These are phyloP conservation scores for Ochetophila trinervis DNA, from an alignment of 306 rosid genomes.

Conservation along the genomic window DNA sequence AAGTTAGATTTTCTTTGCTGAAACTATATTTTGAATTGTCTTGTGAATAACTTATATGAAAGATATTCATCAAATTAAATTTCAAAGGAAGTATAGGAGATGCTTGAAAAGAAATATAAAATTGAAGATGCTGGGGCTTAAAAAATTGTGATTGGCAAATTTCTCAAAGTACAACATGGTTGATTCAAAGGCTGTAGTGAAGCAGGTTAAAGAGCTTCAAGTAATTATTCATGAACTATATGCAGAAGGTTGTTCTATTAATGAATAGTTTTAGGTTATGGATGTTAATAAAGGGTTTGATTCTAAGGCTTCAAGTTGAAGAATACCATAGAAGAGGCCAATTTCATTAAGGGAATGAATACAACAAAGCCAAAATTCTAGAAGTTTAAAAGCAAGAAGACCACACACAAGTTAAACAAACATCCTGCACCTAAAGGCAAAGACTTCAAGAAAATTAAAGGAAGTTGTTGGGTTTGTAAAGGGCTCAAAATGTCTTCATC, in stretches of 20 bases:
- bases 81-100: background rate
- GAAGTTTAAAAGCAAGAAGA: too few relatives aligned
- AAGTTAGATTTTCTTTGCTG: background rate
- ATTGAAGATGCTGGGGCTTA: background rate
- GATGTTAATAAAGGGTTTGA: too few relatives aligned
- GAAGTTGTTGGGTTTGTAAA: too few relatives aligned
- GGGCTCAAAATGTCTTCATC: too few relatives aligned
- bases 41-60: background rate
- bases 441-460: too few relatives aligned
- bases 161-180: background rate
- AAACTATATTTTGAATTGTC: background rate
- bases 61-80: background rate
- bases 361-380: too few relatives aligned
- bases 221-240: background rate
- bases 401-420: too few relatives aligned
- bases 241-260: background rate
- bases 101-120: background rate
- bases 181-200: background rate
- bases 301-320: too few relatives aligned
- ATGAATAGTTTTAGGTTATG: background rate
- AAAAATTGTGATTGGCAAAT: background rate
- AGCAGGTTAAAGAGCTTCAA: background rate
- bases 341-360: too few relatives aligned
- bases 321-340: too few relatives aligned
- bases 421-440: too few relatives aligned